Conservation (phyloP, 805 yeast genomes). For the Suhomyces sp. region DNA sequence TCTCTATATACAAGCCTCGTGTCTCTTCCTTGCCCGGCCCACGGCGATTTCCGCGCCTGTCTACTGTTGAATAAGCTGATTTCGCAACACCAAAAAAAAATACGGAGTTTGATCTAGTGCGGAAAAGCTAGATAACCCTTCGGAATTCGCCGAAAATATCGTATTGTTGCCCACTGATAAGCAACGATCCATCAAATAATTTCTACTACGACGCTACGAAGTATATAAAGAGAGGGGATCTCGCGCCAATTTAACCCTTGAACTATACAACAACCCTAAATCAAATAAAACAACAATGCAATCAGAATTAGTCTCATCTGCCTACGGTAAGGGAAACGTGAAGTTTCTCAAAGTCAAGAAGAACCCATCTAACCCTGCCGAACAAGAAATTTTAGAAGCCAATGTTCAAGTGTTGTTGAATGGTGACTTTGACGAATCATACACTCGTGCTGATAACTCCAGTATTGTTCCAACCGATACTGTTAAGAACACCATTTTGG, state of each 20-base stretch:
- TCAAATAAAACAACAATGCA: background rate
- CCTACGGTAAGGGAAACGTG: slow-evolving; percentile 92
- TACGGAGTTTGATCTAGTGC: background rate
- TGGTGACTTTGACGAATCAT: slow-evolving; percentile 77
- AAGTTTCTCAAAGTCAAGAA: slow-evolving; percentile 86
- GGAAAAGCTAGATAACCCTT: background rate
- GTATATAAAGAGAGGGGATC: background rate
- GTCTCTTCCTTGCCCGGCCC: background rate
- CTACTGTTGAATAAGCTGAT: background rate
- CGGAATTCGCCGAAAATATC: background rate
- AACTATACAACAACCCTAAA: background rate
- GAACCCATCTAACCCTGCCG: slow-evolving; percentile 65
- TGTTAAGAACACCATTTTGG: slow-evolving; percentile 80
- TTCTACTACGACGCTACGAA: background rate
- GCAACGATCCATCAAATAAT: background rate
- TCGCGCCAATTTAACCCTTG: background rate
- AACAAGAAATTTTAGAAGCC: slow-evolving; percentile 83
- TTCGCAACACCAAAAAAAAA: background rate
- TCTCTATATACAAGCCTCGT: background rate
- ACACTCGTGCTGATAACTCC: slow-evolving; percentile 84
- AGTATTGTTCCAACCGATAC: slow-evolving; percentile 94
- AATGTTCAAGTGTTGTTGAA: slow-evolving; percentile 71
- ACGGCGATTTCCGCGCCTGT: background rate
- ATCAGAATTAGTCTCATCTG: slow-evolving; percentile 33
- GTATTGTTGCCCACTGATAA: background rate